Evolutionary conservation across 495 filamentous ascomycete species (phyloP).

Genomic region (Cladorrhinum samala): DNA sequence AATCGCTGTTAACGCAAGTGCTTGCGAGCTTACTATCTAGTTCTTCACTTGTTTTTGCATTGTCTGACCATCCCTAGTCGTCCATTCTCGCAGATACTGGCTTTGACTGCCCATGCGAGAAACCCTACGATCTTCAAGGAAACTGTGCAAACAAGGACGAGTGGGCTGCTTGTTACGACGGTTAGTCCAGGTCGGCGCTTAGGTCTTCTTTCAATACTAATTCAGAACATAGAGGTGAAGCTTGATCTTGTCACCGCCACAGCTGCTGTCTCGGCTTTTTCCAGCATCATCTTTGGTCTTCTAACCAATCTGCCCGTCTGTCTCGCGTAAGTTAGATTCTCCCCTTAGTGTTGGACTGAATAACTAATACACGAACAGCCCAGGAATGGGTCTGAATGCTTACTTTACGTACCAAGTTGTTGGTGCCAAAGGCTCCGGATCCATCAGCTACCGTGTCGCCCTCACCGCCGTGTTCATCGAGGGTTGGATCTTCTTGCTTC

Average conservation of each 20-base stretch:
- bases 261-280: slow-evolving; percentile 57
- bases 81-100: slow-evolving; percentile 56
- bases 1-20: slow-evolving; percentile 51
- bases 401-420: slow-evolving; percentile 87
- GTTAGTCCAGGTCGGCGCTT: slow-evolving; percentile 12
- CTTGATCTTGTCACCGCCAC: slow-evolving; percentile 76
- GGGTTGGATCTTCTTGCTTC: slow-evolving; percentile 55
- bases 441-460: slow-evolving; percentile 62
- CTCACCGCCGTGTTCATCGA: slow-evolving; percentile 81
- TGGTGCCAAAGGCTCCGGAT: slow-evolving; percentile 60
- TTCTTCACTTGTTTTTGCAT: slow-evolving; percentile 35
- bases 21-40: slow-evolving; percentile 24
- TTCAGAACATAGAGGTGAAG: slow-evolving; percentile 45
- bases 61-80: slow-evolving; percentile 24
- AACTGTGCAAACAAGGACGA: slow-evolving; percentile 45
- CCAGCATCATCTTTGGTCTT: slow-evolving; percentile 46
- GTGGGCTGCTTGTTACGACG: slow-evolving; percentile 36
- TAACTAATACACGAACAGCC: slow-evolving; percentile 37
- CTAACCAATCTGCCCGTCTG: slow-evolving; percentile 50
- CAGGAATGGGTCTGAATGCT: slow-evolving; percentile 75
- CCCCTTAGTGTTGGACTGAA: neutral
- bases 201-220: neutral
- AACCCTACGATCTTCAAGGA: slow-evolving; percentile 16
- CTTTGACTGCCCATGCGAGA: slow-evolving; percentile 62
- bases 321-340: slow-evolving; percentile 48